These are phyloP conservation scores for Desmodesmus armatus DNA, from an alignment of 139 green algal species.

Conservation along the genomic window DNA sequence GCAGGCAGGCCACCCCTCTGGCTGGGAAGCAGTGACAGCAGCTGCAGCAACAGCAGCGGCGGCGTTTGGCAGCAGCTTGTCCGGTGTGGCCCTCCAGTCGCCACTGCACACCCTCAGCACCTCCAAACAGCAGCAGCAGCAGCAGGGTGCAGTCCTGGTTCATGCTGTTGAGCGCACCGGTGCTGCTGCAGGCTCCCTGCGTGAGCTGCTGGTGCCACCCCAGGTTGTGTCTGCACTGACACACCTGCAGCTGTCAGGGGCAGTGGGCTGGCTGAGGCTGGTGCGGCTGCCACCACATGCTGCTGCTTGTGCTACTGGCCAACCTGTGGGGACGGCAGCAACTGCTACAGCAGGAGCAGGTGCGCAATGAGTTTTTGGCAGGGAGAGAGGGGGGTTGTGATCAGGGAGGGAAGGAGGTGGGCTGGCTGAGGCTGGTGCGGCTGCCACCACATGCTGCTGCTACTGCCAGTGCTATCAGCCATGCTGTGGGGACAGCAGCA, in stretches of 20 bases:
- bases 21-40: neutral
- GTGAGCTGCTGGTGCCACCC: slow-evolving; percentile 15
- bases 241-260: slow-evolving; percentile 15
- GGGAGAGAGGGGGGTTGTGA: neutral
- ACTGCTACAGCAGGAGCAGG: neutral
- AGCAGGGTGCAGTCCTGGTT: neutral
- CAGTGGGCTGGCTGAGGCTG: slow-evolving; percentile 25
- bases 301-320: neutral
- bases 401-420: neutral
- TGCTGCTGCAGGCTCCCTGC: neutral
- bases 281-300: neutral
- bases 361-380: neutral
- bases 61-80: neutral
- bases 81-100: neutral
- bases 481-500: neutral
- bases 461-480: too few species aligned
- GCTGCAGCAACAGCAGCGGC: slow-evolving; percentile 13
- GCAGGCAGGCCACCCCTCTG: too few species aligned
- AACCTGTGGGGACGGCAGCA: too few species aligned
- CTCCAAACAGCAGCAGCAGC: neutral
- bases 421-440: neutral
- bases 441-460: neutral
- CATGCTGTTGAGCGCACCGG: neutral
- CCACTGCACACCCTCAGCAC: neutral
- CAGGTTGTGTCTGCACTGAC: neutral